A percentile compares a stretch with the other conserved stretches of the same genome.
Conservation (phyloP, 2,329 filamentous ascomycete species). For the Botrytis deweyae region DNA sequence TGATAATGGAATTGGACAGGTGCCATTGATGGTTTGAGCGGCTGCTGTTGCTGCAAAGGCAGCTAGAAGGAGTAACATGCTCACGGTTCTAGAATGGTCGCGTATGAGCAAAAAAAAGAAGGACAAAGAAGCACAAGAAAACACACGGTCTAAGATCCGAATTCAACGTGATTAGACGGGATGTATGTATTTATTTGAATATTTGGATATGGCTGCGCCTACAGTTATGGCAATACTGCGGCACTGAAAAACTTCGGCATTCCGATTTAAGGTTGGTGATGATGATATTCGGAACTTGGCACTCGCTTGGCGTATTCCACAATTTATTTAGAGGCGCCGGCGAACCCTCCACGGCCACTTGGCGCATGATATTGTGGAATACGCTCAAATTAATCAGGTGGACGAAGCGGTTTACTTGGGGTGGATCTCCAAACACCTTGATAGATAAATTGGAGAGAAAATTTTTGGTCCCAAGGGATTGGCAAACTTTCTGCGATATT, state of each 20-base stretch:
- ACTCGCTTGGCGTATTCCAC: not conserved
- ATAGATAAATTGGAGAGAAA: not conserved
- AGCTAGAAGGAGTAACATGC: not conserved
- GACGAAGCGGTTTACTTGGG: not conserved
- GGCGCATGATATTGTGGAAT: not conserved
- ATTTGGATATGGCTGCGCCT: no score
- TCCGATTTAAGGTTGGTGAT: not conserved
- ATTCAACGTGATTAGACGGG: no score
- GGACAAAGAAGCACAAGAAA: not conserved
- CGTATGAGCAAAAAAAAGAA: not conserved
- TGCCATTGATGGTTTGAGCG: not conserved
- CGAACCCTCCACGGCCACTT: not conserved
- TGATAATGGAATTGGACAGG: not conserved
- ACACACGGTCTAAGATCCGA: not conserved
- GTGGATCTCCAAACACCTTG: not conserved
- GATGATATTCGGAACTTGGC: not conserved
- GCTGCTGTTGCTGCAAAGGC: not conserved
- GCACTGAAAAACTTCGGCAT: not conserved
- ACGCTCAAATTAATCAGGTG: not conserved
- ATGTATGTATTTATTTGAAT: constrained; percentile 1
- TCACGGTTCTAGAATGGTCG: not conserved
- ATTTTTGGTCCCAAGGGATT: not conserved
- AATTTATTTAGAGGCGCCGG: not conserved
- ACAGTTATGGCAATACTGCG: not conserved
- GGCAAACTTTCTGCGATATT: not conserved